These are phyloP conservation scores for Penicillium sp. DNA, from an alignment of 2,329 filamentous ascomycete genomes.

Conservation along the genomic window DNA sequence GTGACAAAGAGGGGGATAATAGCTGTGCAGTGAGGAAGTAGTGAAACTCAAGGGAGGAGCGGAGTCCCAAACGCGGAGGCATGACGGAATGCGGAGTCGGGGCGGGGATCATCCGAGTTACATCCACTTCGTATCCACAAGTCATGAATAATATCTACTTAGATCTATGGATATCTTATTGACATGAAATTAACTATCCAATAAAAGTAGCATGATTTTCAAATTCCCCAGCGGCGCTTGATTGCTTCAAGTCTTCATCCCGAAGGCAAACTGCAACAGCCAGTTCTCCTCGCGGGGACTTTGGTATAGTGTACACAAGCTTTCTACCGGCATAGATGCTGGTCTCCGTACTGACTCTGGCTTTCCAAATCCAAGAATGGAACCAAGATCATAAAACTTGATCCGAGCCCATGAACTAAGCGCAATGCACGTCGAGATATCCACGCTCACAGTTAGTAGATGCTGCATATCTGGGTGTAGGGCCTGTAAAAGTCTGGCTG, in stretches of 20 bases:
- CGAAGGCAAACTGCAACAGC: slow-evolving; percentile 47
- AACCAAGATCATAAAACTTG: slow-evolving; percentile 48
- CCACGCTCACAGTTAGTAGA: slow-evolving; percentile 27
- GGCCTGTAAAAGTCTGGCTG: slow-evolving; percentile 11
- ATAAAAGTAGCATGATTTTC: slow-evolving; percentile 38
- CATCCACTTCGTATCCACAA: neutral
- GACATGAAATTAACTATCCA: slow-evolving; percentile 21
- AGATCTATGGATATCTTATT: neutral
- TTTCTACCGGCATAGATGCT: slow-evolving; percentile 47
- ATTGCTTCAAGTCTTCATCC: slow-evolving; percentile 49
- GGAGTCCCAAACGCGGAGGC: slow-evolving; percentile 17
- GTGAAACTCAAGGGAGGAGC: slow-evolving; percentile 9
- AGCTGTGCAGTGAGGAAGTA: neutral
- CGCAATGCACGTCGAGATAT: slow-evolving; percentile 48
- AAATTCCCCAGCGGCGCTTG: slow-evolving; percentile 48
- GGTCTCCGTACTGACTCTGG: slow-evolving; percentile 52
- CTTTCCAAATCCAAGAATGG: slow-evolving; percentile 45
- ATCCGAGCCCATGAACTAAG: slow-evolving; percentile 57
- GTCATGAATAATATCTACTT: neutral
- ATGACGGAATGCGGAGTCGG: slow-evolving; percentile 19
- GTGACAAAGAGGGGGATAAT: neutral
- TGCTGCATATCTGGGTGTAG: slow-evolving; percentile 17
- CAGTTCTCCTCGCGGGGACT: slow-evolving; percentile 44
- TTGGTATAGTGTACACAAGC: slow-evolving; percentile 54
- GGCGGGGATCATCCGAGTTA: neutral